Evolutionary conservation across 208 protist species (phyloP), one percentile per base, ranked within the genome.

Genomic region (Leishmania arabica): DNA sequence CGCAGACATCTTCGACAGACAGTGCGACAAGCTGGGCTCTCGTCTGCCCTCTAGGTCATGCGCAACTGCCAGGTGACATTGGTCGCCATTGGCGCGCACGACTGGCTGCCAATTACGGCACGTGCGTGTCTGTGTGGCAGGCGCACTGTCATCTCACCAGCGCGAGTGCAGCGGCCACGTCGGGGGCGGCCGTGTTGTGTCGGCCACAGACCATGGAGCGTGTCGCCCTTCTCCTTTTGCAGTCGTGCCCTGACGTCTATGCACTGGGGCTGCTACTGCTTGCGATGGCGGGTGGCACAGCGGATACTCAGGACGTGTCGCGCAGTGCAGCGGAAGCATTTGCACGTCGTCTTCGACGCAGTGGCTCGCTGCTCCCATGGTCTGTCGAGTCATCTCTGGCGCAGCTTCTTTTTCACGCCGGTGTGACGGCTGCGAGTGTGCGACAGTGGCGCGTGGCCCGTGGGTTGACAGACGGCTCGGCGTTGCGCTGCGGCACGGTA

Each of bases 171-270:
- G 3, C 51, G 17, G 51, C 54, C 21, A n/a, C 68, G 24, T 27
- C 49, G 37, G 70, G 70, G 37, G 56, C 27, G 0, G 68, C 53
- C 2, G 53, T 72, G 42, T 69, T 84, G 2, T 80, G 68, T 34
- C 53, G 37, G 0, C 58, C 75, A 4, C 47, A 11, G 72, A 58
- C 79, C 58, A 34, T 84, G 54, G 64, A 66, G 68, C 75, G 74
- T 15, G 27, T 69, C 21, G 0, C 51, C 15, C 75, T 84, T 19
- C 2, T 80, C 7, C 6, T 84, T 0, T 15, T 65, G 11, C 81
- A 84, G 34, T 77, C 81, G 2, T 84, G 81, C 56, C 75, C 81
- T 5, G 81, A 84, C 40, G 58, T 73, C 24, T 84, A 73, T 45
- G 21, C 80, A 1, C 17, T 84, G 19, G 65, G 58, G 2, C 54